Conservation (phyloP, 768 basidiomycete species). For the Agaricus blazei region DNA sequence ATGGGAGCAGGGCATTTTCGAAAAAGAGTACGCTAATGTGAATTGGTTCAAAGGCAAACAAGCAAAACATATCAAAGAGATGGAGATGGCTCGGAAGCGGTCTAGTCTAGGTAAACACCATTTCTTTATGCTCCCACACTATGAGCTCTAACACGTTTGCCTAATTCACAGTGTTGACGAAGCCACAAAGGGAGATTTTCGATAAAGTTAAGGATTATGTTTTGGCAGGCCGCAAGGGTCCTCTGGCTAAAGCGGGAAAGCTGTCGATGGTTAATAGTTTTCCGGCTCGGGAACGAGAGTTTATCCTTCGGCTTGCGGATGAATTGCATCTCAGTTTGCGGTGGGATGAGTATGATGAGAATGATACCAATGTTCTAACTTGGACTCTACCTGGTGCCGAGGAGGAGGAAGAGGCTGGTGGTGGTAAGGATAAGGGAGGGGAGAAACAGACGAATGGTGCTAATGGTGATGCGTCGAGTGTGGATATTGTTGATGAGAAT, state of each 20-base stretch:
- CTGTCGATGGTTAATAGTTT: conserved; percentile 76
- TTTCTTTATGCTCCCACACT: conserved; percentile 6
- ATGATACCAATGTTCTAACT: conserved; percentile 74
- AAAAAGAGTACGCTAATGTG: conserved; percentile 84
- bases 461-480: background rate
- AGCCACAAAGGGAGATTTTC: conserved; percentile 72
- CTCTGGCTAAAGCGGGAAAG: conserved; percentile 31
- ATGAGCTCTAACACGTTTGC: conserved; percentile 13
- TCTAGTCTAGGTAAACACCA: conserved; percentile 53
- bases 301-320: conserved; percentile 70
- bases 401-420: conserved; percentile 24
- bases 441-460: conserved; percentile 15
- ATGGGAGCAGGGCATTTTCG: conserved; percentile 88
- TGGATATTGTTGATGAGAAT: conserved; percentile 28
- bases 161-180: conserved; percentile 52
- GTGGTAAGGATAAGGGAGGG: conserved; percentile 16
- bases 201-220: conserved; percentile 78
- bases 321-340: conserved; percentile 72
- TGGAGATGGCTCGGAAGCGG: conserved; percentile 56
- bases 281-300: conserved; percentile 73
- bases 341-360: conserved; percentile 94
- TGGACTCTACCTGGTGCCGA: conserved; percentile 51
- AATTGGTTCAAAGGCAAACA: conserved; percentile 97
- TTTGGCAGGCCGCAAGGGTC: conserved; percentile 31
- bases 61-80: conserved; percentile 58